Percentiles rank a stretch among this genome's conserved stretches.
These are phyloP conservation scores for Yamadazyma sp. DNA, from an alignment of 1,139 yeast species.

Conservation along the genomic window DNA sequence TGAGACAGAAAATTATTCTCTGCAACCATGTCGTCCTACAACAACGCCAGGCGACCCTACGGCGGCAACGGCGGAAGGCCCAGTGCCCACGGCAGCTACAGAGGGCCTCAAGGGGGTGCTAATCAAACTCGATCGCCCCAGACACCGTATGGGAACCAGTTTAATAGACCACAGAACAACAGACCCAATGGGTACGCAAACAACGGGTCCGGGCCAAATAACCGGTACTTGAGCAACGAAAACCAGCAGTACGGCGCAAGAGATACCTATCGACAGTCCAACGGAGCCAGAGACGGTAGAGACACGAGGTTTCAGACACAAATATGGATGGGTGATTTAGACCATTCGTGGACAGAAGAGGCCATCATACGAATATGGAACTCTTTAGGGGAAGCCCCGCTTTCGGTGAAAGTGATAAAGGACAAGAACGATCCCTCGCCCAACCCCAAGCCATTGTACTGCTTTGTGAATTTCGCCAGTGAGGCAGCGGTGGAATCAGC, in stretches of 20 bases:
- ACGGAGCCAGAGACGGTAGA: not conserved
- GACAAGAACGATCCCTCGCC: slow-evolving; percentile 28
- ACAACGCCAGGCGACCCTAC: not conserved
- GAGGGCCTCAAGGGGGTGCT: not conserved
- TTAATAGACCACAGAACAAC: slow-evolving; percentile 1
- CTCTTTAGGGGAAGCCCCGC: slow-evolving; percentile 36
- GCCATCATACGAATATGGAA: slow-evolving; percentile 69
- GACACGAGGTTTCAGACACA: slow-evolving; percentile 18
- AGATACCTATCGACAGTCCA: not conserved
- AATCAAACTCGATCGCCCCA: not conserved
- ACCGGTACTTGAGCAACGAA: not conserved
- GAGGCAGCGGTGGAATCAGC: slow-evolving; percentile 73
- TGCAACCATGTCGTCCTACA: slow-evolving; percentile 1
- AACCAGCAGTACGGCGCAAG: not conserved
- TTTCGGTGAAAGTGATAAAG: slow-evolving; percentile 34
- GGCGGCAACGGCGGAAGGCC: not conserved
- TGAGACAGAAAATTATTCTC: not conserved
- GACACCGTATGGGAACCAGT: not conserved
- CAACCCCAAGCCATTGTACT: slow-evolving; percentile 45
- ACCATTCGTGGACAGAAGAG: slow-evolving; percentile 79
- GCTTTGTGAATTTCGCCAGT: slow-evolving; percentile 78
- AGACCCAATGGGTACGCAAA: not conserved
- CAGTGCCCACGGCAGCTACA: not conserved
- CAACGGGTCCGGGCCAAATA: too few species aligned
- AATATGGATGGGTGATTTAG: slow-evolving; percentile 95